Evolutionary conservation across 345 rosid species (phyloP).

Genomic region (Clarkia xantiana): DNA sequence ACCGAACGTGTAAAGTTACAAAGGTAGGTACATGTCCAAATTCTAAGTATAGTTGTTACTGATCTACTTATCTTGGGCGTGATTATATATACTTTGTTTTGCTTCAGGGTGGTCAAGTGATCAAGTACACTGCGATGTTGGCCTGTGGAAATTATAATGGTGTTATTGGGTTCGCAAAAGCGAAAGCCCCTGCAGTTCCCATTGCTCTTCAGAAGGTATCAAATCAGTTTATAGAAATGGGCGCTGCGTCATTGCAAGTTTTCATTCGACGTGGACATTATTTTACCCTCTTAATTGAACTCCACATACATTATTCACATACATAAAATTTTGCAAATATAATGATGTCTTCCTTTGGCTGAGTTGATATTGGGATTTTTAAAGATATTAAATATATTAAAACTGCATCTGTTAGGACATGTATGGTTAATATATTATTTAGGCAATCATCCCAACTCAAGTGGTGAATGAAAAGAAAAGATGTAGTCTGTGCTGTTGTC

Average conservation of each 20-base stretch:
- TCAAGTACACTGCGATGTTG: slow-evolving; percentile 65
- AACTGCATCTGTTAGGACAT: too few relatives aligned
- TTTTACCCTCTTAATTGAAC: too few relatives aligned
- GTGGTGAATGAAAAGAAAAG: too few relatives aligned
- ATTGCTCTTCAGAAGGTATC: slow-evolving; percentile 82
- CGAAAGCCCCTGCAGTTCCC: slow-evolving; percentile 62
- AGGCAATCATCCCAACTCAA: too few relatives aligned
- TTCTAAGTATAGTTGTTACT: not conserved
- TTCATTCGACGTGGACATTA: too few relatives aligned
- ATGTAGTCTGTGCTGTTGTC: too few relatives aligned
- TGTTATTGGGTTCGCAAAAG: slow-evolving; percentile 81
- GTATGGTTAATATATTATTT: too few relatives aligned
- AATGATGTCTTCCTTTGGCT: too few relatives aligned
- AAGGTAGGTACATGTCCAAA: slow-evolving; percentile 36
- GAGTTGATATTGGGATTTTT: too few relatives aligned
- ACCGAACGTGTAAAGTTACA: slow-evolving; percentile 83
- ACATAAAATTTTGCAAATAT: too few relatives aligned
- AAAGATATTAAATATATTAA: too few relatives aligned
- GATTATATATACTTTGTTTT: not conserved
- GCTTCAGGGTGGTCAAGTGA: slow-evolving; percentile 62
- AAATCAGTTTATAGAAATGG: slow-evolving; percentile 1
- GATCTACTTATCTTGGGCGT: not conserved
- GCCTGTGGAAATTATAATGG: slow-evolving; percentile 92
- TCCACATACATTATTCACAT: too few relatives aligned
- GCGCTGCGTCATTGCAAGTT: not conserved